Evolutionary conservation across 225 moss, liverwort and hornwort species (phyloP).

Genomic region (Polytrichum commune): DNA sequence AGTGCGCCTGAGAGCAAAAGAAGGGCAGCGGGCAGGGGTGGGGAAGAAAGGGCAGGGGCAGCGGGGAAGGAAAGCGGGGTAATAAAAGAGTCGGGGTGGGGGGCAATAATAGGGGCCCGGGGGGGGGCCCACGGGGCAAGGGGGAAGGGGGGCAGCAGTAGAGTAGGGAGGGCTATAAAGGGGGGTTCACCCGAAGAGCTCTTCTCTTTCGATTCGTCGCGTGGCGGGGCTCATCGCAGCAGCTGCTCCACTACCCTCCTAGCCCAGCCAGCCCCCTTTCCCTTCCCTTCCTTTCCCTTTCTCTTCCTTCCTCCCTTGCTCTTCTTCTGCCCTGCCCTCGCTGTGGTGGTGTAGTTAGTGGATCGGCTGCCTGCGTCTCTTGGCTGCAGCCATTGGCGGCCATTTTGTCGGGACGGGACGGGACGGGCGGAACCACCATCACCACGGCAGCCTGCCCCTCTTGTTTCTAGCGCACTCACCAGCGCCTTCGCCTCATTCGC

Average conservation of each 20-base stretch:
- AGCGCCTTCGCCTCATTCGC: too few relatives aligned
- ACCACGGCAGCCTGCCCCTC: too few relatives aligned
- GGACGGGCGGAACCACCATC: too few relatives aligned
- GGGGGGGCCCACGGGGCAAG: background rate
- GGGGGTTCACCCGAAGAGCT: background rate
- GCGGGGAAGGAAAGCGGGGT: background rate
- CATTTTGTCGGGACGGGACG: too few relatives aligned
- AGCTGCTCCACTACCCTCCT: background rate
- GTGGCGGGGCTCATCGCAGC: constrained; percentile 1
- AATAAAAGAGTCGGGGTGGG: background rate
- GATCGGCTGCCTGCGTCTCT: background rate
- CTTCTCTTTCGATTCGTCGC: constrained; percentile 12
- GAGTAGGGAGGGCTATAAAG: constrained; percentile 5
- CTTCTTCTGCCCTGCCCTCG: too few relatives aligned
- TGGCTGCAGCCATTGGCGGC: background rate
- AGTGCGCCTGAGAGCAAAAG: too few relatives aligned
- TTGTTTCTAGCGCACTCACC: too few relatives aligned
- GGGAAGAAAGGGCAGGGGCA: background rate
- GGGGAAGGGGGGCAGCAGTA: background rate
- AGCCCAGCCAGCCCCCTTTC: background rate
- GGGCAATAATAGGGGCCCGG: constrained; percentile 1
- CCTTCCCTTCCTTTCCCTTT: too few relatives aligned
- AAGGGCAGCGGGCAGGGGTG: background rate
- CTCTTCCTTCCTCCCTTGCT: too few relatives aligned
- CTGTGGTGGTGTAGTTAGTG: too few relatives aligned